These are phyloP conservation scores for Epicoccum nigrum DNA, from an alignment of 2,329 filamentous ascomycete species.

Conservation along the genomic window DNA sequence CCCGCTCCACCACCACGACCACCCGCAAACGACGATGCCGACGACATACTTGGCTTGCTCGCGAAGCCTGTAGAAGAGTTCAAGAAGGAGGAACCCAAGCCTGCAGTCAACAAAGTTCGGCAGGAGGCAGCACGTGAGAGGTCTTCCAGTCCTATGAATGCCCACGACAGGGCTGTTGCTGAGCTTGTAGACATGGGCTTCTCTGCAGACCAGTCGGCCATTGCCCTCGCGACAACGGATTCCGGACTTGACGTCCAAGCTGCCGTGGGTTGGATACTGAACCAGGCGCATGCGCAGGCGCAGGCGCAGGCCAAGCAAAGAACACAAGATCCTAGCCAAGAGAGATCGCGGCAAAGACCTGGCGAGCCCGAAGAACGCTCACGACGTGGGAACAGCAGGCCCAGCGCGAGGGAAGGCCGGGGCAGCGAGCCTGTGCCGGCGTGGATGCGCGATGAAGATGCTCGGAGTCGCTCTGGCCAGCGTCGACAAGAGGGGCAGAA, in stretches of 20 bases:
- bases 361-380: conserved; percentile 35
- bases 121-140: conserved; percentile 20
- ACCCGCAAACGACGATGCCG: conserved; percentile 47
- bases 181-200: conserved; percentile 97
- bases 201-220: conserved; percentile 78
- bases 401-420: conserved; percentile 40
- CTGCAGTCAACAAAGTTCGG: conserved; percentile 9
- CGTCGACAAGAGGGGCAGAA: conserved; percentile 59
- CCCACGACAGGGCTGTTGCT: conserved; percentile 79
- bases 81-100: conserved; percentile 30
- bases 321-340: conserved; percentile 48
- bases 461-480: conserved; percentile 55
- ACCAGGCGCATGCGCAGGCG: conserved; percentile 88
- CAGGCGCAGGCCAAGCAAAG: conserved; percentile 83
- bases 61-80: conserved; percentile 64
- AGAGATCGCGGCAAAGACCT: conserved; percentile 31
- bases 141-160: conserved; percentile 47
- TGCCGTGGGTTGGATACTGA: conserved; percentile 86
- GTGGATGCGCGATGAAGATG: conserved; percentile 68
- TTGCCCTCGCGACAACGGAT: conserved; percentile 80
- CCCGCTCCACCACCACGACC: conserved; percentile 32
- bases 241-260: conserved; percentile 81
- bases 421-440: conserved; percentile 56
- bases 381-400: conserved; percentile 30
- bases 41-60: conserved; percentile 68